Conservation (phyloP, 352 stramenopile species). For the Phytophthora cactorum region DNA sequence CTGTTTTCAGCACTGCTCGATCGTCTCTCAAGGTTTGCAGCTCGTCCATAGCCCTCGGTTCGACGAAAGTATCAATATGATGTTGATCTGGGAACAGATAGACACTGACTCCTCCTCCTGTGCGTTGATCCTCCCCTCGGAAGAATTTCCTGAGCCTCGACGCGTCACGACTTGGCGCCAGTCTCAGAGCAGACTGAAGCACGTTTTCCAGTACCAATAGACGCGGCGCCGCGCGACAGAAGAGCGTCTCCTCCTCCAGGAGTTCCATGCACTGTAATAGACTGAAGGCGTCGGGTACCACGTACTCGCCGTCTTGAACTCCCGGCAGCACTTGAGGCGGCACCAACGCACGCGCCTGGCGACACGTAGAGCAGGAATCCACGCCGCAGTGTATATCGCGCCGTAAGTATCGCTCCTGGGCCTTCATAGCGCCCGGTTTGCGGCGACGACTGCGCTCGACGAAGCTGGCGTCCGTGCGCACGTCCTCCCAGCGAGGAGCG, state of each 20-base stretch:
- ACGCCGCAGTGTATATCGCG: constrained; percentile 78
- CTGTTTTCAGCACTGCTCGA: constrained; percentile 58
- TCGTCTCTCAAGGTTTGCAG: constrained; percentile 43
- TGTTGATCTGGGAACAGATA: constrained; percentile 80
- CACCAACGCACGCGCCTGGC: constrained; percentile 25
- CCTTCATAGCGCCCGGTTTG: constrained; percentile 74
- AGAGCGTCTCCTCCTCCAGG: constrained; percentile 63
- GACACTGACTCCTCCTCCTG: constrained; percentile 49
- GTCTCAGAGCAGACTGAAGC: constrained; percentile 58
- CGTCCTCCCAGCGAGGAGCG: constrained; percentile 48
- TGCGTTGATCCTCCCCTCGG: constrained; percentile 52
- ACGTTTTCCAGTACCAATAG: constrained; percentile 82
- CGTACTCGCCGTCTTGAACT: constrained; percentile 50
- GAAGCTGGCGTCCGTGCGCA: constrained; percentile 68
- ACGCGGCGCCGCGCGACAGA: constrained; percentile 43
- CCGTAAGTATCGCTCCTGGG: constrained; percentile 75
- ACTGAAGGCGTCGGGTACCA: constrained; percentile 76
- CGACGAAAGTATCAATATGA: constrained; percentile 61
- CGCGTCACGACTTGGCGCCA: constrained; percentile 72
- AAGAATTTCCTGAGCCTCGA: constrained; percentile 76
- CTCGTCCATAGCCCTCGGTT: constrained; percentile 47
- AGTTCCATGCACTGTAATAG: constrained; percentile 84
- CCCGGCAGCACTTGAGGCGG: constrained; percentile 40
- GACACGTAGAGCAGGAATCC: constrained; percentile 50
- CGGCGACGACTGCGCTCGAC: constrained; percentile 77